These are phyloP conservation scores for Megacollybia marginata DNA, from an alignment of 768 basidiomycete genomes.

Conservation along the genomic window DNA sequence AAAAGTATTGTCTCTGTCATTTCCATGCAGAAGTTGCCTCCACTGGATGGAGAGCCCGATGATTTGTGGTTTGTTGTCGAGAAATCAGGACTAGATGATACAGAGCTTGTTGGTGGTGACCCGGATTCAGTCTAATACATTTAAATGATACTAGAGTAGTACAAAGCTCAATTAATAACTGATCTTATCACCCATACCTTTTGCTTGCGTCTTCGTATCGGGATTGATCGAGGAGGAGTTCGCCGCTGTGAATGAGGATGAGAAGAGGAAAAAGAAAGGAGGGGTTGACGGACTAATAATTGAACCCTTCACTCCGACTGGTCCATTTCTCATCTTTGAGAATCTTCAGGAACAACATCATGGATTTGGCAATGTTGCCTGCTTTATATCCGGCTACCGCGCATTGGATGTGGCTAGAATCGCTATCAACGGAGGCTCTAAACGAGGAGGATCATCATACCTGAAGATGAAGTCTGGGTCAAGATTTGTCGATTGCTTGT, in stretches of 20 bases:
- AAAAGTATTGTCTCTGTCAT: slow-evolving; percentile 15
- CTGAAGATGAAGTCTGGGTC: slow-evolving; percentile 88
- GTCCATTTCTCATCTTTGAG: slow-evolving; percentile 68
- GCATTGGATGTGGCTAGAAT: slow-evolving; percentile 74
- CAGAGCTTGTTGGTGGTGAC: slow-evolving; percentile 1
- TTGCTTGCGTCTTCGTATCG: slow-evolving; percentile 84
- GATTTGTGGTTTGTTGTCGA: slow-evolving; percentile 18
- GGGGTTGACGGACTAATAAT: slow-evolving; percentile 91
- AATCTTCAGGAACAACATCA: slow-evolving; percentile 86
- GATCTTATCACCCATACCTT: too few species aligned
- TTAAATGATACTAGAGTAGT: too few species aligned
- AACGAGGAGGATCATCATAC: too few species aligned
- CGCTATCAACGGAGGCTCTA: too few species aligned
- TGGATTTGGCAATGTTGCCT: slow-evolving; percentile 67
- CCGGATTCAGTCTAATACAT: too few species aligned
- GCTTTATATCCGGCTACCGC: slow-evolving; percentile 97
- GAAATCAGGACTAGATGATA: slow-evolving; percentile 19
- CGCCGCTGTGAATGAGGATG: slow-evolving; percentile 51
- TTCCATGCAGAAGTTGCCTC: slow-evolving; percentile 16
- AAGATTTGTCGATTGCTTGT: slow-evolving; percentile 81
- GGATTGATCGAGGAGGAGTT: slow-evolving; percentile 87
- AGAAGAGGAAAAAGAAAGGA: too few species aligned
- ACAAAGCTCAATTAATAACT: too few species aligned
- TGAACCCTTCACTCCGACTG: slow-evolving; percentile 79
- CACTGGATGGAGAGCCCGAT: slow-evolving; percentile 2